Conservation (phyloP, 441 rosid genomes). For the Heliophila coronopifolia region DNA sequence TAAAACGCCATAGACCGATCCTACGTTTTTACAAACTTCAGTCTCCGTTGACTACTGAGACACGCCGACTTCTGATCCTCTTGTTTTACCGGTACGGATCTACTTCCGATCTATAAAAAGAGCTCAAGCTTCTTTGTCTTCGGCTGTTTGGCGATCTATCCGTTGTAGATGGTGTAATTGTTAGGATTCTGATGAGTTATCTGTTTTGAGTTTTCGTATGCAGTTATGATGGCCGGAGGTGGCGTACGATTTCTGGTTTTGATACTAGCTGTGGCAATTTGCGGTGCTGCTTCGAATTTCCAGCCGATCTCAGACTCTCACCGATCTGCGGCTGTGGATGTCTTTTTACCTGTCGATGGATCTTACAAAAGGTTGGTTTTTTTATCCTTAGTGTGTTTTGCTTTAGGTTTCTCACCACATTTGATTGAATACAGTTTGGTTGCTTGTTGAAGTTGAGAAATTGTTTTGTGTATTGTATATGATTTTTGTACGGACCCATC, state of each 20-base stretch:
- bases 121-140: not conserved
- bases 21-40: conserved; percentile 17
- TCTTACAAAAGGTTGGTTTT: conserved; percentile 55
- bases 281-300: conserved; percentile 45
- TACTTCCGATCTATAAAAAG: conserved; percentile 2
- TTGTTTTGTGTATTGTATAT: not conserved
- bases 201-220: conserved; percentile 10
- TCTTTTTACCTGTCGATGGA: conserved; percentile 54
- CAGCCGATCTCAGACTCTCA: conserved; percentile 84
- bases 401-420: not conserved
- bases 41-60: conserved; percentile 33
- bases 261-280: conserved; percentile 42
- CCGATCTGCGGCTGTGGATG: conserved; percentile 80
- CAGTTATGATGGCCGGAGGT: conserved; percentile 63
- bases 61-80: conserved; percentile 17
- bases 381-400: not conserved
- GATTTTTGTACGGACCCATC: conserved; percentile 2
- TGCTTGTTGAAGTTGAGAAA: conserved; percentile 2
- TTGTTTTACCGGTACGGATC: not conserved
- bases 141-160: not conserved
- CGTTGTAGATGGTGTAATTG: conserved; percentile 18
- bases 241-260: conserved; percentile 37
- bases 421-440: not conserved
- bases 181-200: not conserved
- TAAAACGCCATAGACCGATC: conserved; percentile 21